Conservation (phyloP, 495 filamentous ascomycete genomes). For the Usnea hakonensis region DNA sequence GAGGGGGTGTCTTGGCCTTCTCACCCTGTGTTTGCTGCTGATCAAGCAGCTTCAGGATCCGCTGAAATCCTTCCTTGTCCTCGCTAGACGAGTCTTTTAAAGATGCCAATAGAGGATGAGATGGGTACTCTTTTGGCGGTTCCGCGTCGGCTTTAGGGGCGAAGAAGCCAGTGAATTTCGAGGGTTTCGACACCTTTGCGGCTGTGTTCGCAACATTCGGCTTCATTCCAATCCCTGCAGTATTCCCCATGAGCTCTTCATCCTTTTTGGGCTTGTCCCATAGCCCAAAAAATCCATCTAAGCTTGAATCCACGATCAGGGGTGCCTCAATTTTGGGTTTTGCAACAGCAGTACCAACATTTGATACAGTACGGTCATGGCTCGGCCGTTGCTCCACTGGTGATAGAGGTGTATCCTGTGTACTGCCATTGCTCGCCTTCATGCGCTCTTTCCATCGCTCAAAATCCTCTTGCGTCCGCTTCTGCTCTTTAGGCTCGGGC, state of each 20-base stretch:
- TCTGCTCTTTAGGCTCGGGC: conserved; percentile 54
- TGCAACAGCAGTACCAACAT: neutral
- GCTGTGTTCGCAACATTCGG: conserved; percentile 10
- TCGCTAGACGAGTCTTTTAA: conserved; percentile 48
- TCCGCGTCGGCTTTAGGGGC: conserved; percentile 52
- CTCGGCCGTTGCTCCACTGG: conserved; percentile 15
- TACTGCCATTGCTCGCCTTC: conserved; percentile 51
- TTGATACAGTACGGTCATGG: conserved; percentile 19
- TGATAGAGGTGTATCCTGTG: conserved; percentile 9
- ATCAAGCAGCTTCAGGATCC: conserved; percentile 75
- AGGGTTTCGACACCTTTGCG: conserved; percentile 48
- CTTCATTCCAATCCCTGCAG: conserved; percentile 20
- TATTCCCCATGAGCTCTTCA: conserved; percentile 27
- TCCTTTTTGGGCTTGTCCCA: conserved; percentile 44
- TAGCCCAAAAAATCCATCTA: conserved; percentile 76
- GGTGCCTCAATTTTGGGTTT: conserved; percentile 47
- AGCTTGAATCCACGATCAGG: conserved; percentile 54
- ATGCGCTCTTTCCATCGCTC: conserved; percentile 90
- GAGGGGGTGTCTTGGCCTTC: conserved; percentile 13
- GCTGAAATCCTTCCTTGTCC: conserved; percentile 86
- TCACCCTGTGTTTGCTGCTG: conserved; percentile 26
- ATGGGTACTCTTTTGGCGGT: conserved; percentile 45
- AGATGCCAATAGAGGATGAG: conserved; percentile 27
- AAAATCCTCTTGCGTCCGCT: conserved; percentile 83
- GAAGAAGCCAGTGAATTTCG: conserved; percentile 81